Evolutionary conservation across 441 rosid genomes (phyloP), one percentile per base, ranked within the genome.

Genomic region (Gossypium davidsonii): DNA sequence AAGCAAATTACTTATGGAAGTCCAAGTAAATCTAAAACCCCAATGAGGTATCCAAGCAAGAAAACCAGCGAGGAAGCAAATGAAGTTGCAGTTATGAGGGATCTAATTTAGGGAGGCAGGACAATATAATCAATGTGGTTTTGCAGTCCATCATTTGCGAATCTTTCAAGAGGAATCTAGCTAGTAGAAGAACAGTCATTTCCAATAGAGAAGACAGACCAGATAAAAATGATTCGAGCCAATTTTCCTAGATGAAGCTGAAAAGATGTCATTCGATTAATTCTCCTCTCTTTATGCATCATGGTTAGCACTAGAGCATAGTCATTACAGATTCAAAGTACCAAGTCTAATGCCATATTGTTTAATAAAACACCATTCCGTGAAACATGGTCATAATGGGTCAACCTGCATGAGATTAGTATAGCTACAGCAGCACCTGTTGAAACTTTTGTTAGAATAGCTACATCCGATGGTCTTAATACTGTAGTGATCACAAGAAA

Each of bases 171-270:
- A 63, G 51, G 28, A 18, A 63, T 20, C 49, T 39, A 63, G 15
- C 68, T 18, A 63, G 68, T 18, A 28, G 39, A n/a, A 39, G n/a
- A 63, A 4, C 28, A 63, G 25, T 39, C 28, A 42, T 63, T 63
- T 39, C 28, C 51, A 39, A 63, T 10, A 18, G 28, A 10, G 26
- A 18, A 63, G 68, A 39, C 48, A 62, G 6, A 17, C 25, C 26
- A 10, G 26, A 63, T 39, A 5, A 37, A 18, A 39, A 63, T 37
- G 52, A 18, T 63, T 63, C 68, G 6, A 18, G 52, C 52, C 17
- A 37, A 63, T 63, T 39, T 63, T 63, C 51, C 52, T 9, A 31
- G 51, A 63, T 63, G 68, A 63, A 63, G 52, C 68, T 39, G 28
- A 39, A 63, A 18, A 63, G 28, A 39, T 63, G 52, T 2, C 68